Base-by-base conservation (phyloP, 2,329 filamentous ascomycete species). In the Talaromyces sp. region DNA sequence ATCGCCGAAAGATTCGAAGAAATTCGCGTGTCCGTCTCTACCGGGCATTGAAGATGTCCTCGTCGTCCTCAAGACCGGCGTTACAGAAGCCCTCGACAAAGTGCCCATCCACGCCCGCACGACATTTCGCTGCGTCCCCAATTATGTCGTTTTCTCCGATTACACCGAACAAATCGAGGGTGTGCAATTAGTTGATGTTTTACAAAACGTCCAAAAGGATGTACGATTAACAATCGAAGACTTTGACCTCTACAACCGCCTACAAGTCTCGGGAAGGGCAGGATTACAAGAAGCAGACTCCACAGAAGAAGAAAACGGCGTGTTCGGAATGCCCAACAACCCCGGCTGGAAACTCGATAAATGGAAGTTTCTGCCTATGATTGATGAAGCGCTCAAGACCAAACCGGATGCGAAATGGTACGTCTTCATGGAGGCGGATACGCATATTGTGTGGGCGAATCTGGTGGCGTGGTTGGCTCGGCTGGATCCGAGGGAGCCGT, bases 131-230 rank as follows among this genome's bases (percentile, higher is more conserved):
- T 88, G 86, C 75, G 80, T 85, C 49, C 82, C 83, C 36, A 76
- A 86, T 72, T 84, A 82, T 61, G 80, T 83, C 60, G 82, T 88
- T 70, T 87, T 86, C 75, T 88, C 85, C 67, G 86, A 88, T 72
- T 84, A 84, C 63, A 80, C 82, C 29, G 81, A 85, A 72, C 73
- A 79, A 8, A 81, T 87, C 58, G 76, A 80, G 11, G 84, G 84
- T 34, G 77, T 82, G 51, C 76, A 77, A 17, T 74, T 85, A 36
- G 74, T 85, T 71, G 83, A 86, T 72, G 83, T 80, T 25, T 77
- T 87, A 7, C 76, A 77, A 19, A 75, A 77, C 19, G 77, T 86
- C 62, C 76, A 74, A 73, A 73, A 71, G 15, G 73, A 75, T 0
- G 74, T 82, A 10, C 74, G 76, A 61, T 67, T 73, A 5, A 74